These are phyloP conservation scores for Umbelopsis isabellina DNA, from an alignment of 192 early-diverging fungal species.

Conservation along the genomic window DNA sequence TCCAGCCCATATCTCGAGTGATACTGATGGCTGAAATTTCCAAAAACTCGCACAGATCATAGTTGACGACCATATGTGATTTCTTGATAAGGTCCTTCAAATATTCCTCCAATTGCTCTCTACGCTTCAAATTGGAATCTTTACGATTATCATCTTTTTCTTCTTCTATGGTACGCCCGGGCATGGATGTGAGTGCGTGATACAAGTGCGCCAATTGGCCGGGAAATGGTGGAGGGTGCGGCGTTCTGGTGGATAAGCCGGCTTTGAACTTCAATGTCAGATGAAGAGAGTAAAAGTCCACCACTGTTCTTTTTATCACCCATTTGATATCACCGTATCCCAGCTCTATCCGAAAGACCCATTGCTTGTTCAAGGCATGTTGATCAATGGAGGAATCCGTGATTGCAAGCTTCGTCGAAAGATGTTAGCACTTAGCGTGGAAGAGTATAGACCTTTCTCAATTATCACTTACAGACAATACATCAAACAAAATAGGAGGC, in stretches of 20 bases:
- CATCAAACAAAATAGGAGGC: conserved; percentile 44
- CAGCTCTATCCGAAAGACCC: conserved; percentile 70
- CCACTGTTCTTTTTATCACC: conserved; percentile 64
- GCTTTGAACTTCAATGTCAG: conserved; percentile 54
- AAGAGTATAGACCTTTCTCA: not conserved
- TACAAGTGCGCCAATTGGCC: conserved; percentile 29
- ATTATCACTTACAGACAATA: conserved; percentile 31
- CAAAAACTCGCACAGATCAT: conserved; percentile 77
- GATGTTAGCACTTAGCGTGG: not conserved
- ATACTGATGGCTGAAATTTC: conserved; percentile 75
- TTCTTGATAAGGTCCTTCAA: conserved; percentile 58
- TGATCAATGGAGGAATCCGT: conserved; percentile 48
- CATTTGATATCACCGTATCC: conserved; percentile 79
- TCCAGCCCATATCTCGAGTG: conserved; percentile 81
- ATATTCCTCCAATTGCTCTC: conserved; percentile 64
- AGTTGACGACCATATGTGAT: conserved; percentile 63
- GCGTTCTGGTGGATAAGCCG: conserved; percentile 44
- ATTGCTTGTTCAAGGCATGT: conserved; percentile 42
- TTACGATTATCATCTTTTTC: conserved; percentile 29
- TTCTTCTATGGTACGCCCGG: conserved; percentile 17
- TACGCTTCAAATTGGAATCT: conserved; percentile 52
- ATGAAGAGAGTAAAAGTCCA: conserved; percentile 70
- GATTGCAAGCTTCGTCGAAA: conserved; percentile 47
- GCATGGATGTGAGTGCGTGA: conserved; percentile 29
- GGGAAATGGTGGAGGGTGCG: conserved; percentile 32